Evolutionary conservation across 1,139 yeast genomes (phyloP).

Genomic region (Taphrina deformans): DNA sequence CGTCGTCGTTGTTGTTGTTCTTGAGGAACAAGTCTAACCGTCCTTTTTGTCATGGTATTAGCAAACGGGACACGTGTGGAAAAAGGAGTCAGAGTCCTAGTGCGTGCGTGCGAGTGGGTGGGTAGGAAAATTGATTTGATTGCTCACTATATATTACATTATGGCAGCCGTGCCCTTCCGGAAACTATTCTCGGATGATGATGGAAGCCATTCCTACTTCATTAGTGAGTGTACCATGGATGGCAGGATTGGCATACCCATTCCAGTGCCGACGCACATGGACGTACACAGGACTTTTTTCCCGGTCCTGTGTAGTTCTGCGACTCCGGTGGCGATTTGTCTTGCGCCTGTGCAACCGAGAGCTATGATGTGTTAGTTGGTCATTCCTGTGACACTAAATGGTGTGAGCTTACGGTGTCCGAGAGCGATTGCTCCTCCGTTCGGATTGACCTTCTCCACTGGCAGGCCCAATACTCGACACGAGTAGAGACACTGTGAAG

Average conservation of each 20-base stretch:
- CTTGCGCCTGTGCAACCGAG: slow-evolving; percentile 95
- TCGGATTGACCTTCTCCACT: slow-evolving; percentile 71
- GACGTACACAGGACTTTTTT: slow-evolving; percentile 88
- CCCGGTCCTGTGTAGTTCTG: slow-evolving; percentile 63
- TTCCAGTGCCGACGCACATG: slow-evolving; percentile 76
- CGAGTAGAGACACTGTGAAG: slow-evolving; percentile 86
- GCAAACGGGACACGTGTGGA: background rate
- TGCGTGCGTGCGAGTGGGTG: background rate
- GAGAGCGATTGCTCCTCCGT: slow-evolving; percentile 94
- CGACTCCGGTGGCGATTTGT: slow-evolving; percentile 81
- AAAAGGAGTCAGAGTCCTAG: no score
- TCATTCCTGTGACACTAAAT: background rate
- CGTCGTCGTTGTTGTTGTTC: no score
- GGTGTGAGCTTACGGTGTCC: slow-evolving; percentile 71
- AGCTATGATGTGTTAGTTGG: background rate
- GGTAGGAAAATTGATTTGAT: background rate
- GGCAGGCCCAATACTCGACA: slow-evolving; percentile 68
- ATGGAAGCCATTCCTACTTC: slow-evolving; percentile 16
- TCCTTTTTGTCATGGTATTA: no score
- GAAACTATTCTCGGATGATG: slow-evolving; percentile 12
- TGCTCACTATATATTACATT: background rate
- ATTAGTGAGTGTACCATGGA: background rate
- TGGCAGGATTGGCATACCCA: background rate
- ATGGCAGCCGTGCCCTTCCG: background rate
- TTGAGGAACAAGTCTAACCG: no score